These are phyloP conservation scores for Daldinia eschscholtzii DNA, from an alignment of 2,329 filamentous ascomycete species.

Conservation along the genomic window DNA sequence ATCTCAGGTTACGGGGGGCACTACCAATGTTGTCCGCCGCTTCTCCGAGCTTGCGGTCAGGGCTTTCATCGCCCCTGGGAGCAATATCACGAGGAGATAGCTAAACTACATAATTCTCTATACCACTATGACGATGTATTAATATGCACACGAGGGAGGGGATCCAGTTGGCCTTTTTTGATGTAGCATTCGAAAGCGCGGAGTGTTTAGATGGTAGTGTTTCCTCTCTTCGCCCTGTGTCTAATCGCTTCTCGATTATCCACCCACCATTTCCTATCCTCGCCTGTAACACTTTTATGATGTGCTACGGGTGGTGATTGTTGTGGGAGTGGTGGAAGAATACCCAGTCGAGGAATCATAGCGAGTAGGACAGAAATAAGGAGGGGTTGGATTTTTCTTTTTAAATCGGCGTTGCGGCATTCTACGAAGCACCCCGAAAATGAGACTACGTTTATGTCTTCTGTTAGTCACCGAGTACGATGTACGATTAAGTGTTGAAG, in stretches of 20 bases:
- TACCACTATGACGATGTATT: constrained; percentile 27
- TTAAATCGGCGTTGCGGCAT: constrained; percentile 37
- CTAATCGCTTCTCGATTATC: constrained; percentile 6
- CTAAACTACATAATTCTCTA: constrained; percentile 11
- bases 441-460: constrained; percentile 38
- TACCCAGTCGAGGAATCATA: constrained; percentile 11
- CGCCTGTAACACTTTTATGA: constrained; percentile 1
- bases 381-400: neutral
- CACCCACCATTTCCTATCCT: constrained; percentile 1
- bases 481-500: constrained; percentile 44
- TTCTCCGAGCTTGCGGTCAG: constrained; percentile 75
- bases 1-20: constrained; percentile 73
- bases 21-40: constrained; percentile 78
- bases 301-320: neutral
- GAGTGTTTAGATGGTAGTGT: constrained; percentile 15
- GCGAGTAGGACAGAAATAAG: constrained; percentile 22
- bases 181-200: constrained; percentile 23
- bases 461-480: constrained; percentile 30
- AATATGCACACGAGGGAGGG: constrained; percentile 25
- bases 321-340: neutral
- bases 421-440: constrained; percentile 34
- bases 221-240: constrained; percentile 10
- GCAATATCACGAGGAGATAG: constrained; percentile 57
- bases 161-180: constrained; percentile 18
- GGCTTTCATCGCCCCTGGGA: constrained; percentile 68